Conservation (phyloP, 768 basidiomycete species). For the Mycena capillaripes region DNA sequence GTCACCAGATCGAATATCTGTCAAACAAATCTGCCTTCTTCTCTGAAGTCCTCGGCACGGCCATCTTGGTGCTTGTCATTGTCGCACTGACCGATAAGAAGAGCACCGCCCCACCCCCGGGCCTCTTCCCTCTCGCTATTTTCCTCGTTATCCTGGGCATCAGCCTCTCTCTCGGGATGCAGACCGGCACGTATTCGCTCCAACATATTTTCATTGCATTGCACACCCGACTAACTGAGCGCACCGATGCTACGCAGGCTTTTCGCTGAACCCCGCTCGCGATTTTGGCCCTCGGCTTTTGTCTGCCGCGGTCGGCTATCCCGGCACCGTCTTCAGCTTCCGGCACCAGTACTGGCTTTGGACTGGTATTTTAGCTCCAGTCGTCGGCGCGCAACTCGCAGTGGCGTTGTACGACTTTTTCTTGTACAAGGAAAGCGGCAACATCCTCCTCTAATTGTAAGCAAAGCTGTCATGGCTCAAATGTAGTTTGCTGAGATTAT, state of each 20-base stretch:
- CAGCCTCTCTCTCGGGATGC: conserved; percentile 42
- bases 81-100: conserved; percentile 67
- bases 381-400: conserved; percentile 68
- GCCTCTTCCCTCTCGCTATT: conserved; percentile 67
- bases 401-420: conserved; percentile 69
- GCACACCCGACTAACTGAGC: too few species aligned
- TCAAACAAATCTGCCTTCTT: conserved; percentile 57
- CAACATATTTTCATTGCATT: too few species aligned
- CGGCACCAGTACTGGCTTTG: conserved; percentile 80
- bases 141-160: conserved; percentile 74
- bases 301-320: conserved; percentile 80
- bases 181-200: too few species aligned
- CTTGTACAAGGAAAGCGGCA: too few species aligned
- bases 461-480: too few species aligned
- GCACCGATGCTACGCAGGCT: too few species aligned
- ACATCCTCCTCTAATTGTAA: too few species aligned
- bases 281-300: conserved; percentile 79
- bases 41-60: conserved; percentile 45
- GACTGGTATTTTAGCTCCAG: conserved; percentile 63
- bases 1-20: conserved; percentile 53
- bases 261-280: conserved; percentile 78
- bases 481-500: too few species aligned
- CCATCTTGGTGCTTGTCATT: conserved; percentile 66
- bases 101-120: conserved; percentile 62
- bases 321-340: conserved; percentile 56